phyloP scores from a whole-genome alignment of 2,329 filamentous ascomycete genomes.

The Aspergillus pseudoglaucus region DNA sequence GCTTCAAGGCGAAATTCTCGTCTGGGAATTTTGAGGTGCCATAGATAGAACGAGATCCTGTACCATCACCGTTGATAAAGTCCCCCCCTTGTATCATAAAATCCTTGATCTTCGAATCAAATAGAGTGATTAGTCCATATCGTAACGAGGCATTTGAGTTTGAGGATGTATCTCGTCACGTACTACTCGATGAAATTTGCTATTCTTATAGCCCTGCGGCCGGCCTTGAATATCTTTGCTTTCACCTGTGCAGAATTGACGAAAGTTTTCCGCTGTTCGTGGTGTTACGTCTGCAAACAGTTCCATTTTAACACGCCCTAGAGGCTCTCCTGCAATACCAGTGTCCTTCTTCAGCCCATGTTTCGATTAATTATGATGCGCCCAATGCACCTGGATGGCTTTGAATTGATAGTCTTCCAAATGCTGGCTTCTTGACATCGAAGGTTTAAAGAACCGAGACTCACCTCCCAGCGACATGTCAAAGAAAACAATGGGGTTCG shows the following conservation, averaged over 20 bases:
- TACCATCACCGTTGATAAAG: conserved; percentile 89
- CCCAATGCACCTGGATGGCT: too few species aligned
- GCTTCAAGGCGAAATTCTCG: conserved; percentile 78
- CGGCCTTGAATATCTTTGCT: conserved; percentile 68
- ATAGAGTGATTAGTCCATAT: background rate
- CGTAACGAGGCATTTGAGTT: background rate
- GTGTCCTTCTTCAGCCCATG: background rate
- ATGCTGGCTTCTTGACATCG: too few species aligned
- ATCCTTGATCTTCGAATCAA: conserved; percentile 64
- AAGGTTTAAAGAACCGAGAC: background rate
- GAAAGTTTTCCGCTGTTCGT: conserved; percentile 91
- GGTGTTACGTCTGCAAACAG: conserved; percentile 80
- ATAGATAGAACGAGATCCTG: conserved; percentile 82
- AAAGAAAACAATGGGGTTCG: background rate
- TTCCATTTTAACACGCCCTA: conserved; percentile 84
- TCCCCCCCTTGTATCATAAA: conserved; percentile 99
- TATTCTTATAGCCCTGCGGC: conserved; percentile 89
- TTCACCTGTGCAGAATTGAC: conserved; percentile 94
- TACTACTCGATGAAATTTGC: conserved; percentile 90
- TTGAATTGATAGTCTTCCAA: too few species aligned
- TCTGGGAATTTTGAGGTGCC: conserved; percentile 78
- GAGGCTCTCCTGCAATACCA: conserved; percentile 60
- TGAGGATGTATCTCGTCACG: conserved; percentile 28
- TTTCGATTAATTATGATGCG: too few species aligned
- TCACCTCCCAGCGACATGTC: background rate